Evolutionary conservation across 2,329 filamentous ascomycete species (phyloP).

Genomic region (Cytospora schulzeri): DNA sequence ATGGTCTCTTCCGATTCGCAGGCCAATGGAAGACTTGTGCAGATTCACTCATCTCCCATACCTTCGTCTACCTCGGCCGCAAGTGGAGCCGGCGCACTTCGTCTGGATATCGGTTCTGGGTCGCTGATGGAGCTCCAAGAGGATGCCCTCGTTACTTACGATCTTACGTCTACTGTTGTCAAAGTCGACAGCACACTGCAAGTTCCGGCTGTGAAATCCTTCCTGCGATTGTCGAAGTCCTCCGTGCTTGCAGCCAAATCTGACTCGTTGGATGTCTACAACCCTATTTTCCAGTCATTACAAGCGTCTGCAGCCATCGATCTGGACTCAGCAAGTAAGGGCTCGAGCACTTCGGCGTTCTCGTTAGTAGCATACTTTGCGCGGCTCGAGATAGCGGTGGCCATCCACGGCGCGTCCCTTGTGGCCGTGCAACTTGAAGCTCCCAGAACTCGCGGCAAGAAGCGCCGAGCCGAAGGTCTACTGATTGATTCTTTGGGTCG

Average conservation of each 20-base stretch:
- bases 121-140: slow-evolving; percentile 61
- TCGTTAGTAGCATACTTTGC: slow-evolving; percentile 63
- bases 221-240: slow-evolving; percentile 67
- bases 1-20: slow-evolving; percentile 24
- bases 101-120: slow-evolving; percentile 65
- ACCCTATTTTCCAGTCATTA: slow-evolving; percentile 67
- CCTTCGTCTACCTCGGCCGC: slow-evolving; percentile 26
- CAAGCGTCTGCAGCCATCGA: slow-evolving; percentile 53
- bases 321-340: slow-evolving; percentile 38
- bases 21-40: slow-evolving; percentile 21
- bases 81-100: slow-evolving; percentile 39
- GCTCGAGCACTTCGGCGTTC: slow-evolving; percentile 37
- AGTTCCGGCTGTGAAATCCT: slow-evolving; percentile 58
- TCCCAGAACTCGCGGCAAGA: slow-evolving; percentile 56
- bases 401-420: slow-evolving; percentile 63
- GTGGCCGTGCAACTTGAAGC: slow-evolving; percentile 71
- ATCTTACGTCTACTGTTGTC: slow-evolving; percentile 64
- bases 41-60: slow-evolving; percentile 40
- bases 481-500: slow-evolving; percentile 75
- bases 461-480: slow-evolving; percentile 60
- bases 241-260: slow-evolving; percentile 65
- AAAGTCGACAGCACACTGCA: slow-evolving; percentile 58
- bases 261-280: slow-evolving; percentile 63
- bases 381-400: slow-evolving; percentile 67
- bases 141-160: slow-evolving; percentile 61